phyloP scores from a whole-genome alignment of 1,284 basidiomycete genomes.

The Psilocybe mexicana region DNA sequence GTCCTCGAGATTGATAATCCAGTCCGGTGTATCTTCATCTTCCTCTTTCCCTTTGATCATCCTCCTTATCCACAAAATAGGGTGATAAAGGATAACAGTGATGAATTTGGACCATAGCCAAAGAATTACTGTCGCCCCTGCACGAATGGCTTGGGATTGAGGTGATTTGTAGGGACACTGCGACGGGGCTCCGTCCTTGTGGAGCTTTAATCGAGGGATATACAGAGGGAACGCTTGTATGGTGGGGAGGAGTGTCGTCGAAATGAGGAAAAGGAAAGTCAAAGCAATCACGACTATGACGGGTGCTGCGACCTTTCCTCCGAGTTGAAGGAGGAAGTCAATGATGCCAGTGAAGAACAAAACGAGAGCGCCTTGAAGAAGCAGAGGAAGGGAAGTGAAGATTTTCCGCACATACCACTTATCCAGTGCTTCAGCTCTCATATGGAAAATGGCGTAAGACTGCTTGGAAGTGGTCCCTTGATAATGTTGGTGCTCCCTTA shows the following conservation, averaged over 20 bases:
- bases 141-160: constrained; percentile 16
- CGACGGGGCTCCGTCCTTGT: constrained; percentile 9
- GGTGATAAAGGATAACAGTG: background rate
- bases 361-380: constrained; percentile 32
- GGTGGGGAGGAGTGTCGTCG: constrained; percentile 19
- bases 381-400: constrained; percentile 29
- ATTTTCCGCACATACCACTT: constrained; percentile 32
- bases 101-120: constrained; percentile 12
- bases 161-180: constrained; percentile 20
- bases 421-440: constrained; percentile 28
- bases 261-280: constrained; percentile 14
- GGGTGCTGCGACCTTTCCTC: constrained; percentile 5
- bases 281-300: constrained; percentile 10
- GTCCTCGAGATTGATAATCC: constrained; percentile 7
- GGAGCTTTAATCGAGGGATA: constrained; percentile 8
- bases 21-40: background rate
- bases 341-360: constrained; percentile 32
- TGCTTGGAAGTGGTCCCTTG: constrained; percentile 20
- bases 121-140: constrained; percentile 2
- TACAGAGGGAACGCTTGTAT: constrained; percentile 12
- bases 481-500: constrained; percentile 20
- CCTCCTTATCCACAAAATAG: background rate
- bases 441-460: constrained; percentile 18
- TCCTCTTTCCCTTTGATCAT: background rate
- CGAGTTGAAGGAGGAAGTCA: constrained; percentile 17